These are phyloP conservation scores for Urostyla sp. DNA, from an alignment of 73 alveolate genomes.

Conservation along the genomic window DNA sequence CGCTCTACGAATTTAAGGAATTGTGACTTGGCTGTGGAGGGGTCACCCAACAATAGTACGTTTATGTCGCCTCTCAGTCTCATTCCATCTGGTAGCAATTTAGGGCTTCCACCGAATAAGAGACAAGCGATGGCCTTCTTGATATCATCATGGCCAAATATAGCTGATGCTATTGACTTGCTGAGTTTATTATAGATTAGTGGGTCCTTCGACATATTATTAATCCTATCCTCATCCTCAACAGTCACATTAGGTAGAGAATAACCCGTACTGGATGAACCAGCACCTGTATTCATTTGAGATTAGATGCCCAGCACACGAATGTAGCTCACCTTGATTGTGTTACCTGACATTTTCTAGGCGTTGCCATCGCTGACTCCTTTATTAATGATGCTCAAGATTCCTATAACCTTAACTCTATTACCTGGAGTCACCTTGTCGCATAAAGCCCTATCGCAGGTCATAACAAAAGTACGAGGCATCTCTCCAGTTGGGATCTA, in stretches of 20 bases:
- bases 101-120: constrained; percentile 84
- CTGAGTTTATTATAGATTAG: constrained; percentile 21
- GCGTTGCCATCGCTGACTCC: constrained; percentile 96
- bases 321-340: constrained; percentile 82
- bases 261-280: neutral
- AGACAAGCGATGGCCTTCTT: constrained; percentile 79
- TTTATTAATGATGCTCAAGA: constrained; percentile 85
- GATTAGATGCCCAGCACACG: constrained; percentile 84
- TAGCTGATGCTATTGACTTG: constrained; percentile 82
- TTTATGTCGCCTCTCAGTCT: constrained; percentile 84
- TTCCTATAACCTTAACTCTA: constrained; percentile 97
- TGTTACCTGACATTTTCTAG: constrained; percentile 91
- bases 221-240: constrained; percentile 51
- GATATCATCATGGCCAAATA: constrained; percentile 80
- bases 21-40: constrained; percentile 85
- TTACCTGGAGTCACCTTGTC: constrained; percentile 99
- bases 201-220: constrained; percentile 18
- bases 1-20: constrained; percentile 72
- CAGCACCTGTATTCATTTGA: constrained; percentile 68
- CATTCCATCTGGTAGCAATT: constrained; percentile 79
- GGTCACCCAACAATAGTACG: constrained; percentile 84
- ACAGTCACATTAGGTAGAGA: constrained; percentile 21
- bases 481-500: constrained; percentile 99
- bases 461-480: constrained; percentile 97
- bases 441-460: constrained; percentile 94